Percentiles rank a stretch among this genome's conserved stretches.
Evolutionary conservation across 306 rosid genomes (phyloP).

Genomic region (cucumber (Cucumis sativus)): Cucumber_9930_V3 NC_026656.2:10049501-10050000

Average conservation of each 20-base stretch:
- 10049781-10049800: conserved; percentile 76
- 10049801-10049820: conserved; percentile 73
- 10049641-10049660: conserved; percentile 40
- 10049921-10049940: too few relatives aligned
- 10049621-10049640: conserved; percentile 74
- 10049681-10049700: conserved; percentile 86
- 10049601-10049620: conserved; percentile 90
- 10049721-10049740: too few relatives aligned
- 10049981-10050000: conserved; percentile 61
- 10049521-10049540: conserved; percentile 41
- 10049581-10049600: too few relatives aligned
- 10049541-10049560: too few relatives aligned
- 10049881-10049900: conserved; percentile 51
- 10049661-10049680: conserved; percentile 45
- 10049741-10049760: not conserved
- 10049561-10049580: too few relatives aligned
- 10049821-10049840: conserved; percentile 57
- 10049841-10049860: conserved; percentile 61
- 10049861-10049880: conserved; percentile 51
- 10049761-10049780: too few relatives aligned
- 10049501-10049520: conserved; percentile 94
- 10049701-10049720: conserved; percentile 21
- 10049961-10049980: not conserved
- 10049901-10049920: not conserved
- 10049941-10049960: too few relatives aligned